Evolutionary conservation across 164 flowering plant genomes (phyloP), one percentile per base, ranked within the genome.

Genomic region (Vitis vinifera): DNA sequence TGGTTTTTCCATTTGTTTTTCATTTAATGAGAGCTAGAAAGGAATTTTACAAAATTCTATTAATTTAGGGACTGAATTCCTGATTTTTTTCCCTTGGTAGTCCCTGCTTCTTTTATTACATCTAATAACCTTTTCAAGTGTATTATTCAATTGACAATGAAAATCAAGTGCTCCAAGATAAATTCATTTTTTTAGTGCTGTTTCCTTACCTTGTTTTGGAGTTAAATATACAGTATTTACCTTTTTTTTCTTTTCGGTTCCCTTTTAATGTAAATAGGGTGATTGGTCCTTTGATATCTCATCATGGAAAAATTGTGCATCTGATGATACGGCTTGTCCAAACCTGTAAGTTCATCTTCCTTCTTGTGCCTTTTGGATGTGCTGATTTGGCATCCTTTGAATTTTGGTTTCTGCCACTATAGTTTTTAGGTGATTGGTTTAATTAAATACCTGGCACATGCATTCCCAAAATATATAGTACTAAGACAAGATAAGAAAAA

Each of bases 321-420:
- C 70, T 29, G 74, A 81, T 65, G 69, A 73, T 4, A 85, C 85
- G 7, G 92, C 70, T 78, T 96, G 97, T 82, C 97, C 99, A 57
- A 79, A 93, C 68, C 85, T 78, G 99, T 96, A 82, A 87, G 97
- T 73, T 10, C 53, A 55, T 70, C 12, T 4, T 50, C 51, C 58
- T 59, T 72, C 4, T 49, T 69, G 29, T 12, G 44, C 44, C 44
- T 37, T 37, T 37, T 6, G 10, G 17, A n/a, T 65, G n/a, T 65
- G 19, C 59, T 13, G 9, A 58, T 47, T 59, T 66, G 60, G 57
- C n/a, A 27, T 58, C 63, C 51, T 19, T 2, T 70, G 49, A 59
- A 9, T 51, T 27, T 64, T 2, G 13, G 3, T 47, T 17, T 55
- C 8, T 66, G 17, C 10, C 29, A 37, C 17, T 12, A 17, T 51